Evolutionary conservation across 2,329 filamentous ascomycete genomes (phyloP).

Genomic region (Fusarium foetens): DNA sequence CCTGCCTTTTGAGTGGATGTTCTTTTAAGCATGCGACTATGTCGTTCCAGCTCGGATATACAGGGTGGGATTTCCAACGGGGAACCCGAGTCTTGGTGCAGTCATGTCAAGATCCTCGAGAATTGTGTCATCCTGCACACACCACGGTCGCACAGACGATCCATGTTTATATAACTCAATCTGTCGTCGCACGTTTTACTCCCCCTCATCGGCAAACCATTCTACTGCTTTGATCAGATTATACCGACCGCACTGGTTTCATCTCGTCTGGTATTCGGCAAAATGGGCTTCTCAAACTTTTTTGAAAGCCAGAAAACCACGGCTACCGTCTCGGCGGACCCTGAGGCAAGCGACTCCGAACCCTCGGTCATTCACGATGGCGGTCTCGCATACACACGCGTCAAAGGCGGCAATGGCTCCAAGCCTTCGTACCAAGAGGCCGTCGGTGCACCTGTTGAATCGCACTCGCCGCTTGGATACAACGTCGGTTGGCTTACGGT

Average conservation of each 20-base stretch:
- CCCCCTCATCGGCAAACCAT: background rate
- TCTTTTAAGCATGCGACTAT: background rate
- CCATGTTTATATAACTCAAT: slow-evolving; percentile 13
- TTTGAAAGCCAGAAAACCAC: slow-evolving; percentile 20
- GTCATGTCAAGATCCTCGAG: background rate
- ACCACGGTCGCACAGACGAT: background rate
- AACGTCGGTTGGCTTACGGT: slow-evolving; percentile 65
- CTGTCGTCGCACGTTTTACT: background rate
- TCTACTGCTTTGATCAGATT: background rate
- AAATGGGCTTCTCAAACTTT: slow-evolving; percentile 21
- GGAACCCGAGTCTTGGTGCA: background rate
- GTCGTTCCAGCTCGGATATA: background rate
- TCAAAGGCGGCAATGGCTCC: slow-evolving; percentile 59
- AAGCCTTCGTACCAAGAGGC: slow-evolving; percentile 68
- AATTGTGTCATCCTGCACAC: slow-evolving; percentile 22
- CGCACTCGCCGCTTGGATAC: slow-evolving; percentile 67
- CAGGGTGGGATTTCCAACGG: background rate
- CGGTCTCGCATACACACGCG: slow-evolving; percentile 32
- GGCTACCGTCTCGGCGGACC: background rate
- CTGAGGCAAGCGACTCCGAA: slow-evolving; percentile 26
- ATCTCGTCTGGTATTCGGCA: background rate
- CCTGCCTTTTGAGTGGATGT: fast-evolving
- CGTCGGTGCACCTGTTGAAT: slow-evolving; percentile 69
- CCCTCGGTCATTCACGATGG: slow-evolving; percentile 35
- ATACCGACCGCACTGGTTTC: background rate